Evolutionary conservation across 768 basidiomycete genomes (phyloP).

Genomic region (Rickenella mellea): DNA sequence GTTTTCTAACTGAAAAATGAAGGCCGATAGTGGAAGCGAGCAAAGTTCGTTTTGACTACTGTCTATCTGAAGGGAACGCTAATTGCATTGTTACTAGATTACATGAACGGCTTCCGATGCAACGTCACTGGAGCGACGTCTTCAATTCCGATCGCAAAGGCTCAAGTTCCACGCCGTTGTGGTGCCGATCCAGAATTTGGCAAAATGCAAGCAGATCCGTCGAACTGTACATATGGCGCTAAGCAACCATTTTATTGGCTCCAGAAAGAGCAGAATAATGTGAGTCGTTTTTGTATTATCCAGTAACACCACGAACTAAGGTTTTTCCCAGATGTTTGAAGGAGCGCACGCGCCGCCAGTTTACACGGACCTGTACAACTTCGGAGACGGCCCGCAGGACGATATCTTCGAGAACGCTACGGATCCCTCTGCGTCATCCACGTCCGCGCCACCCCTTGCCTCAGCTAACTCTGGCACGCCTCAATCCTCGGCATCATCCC

Average conservation of each 20-base stretch:
- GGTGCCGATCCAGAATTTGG: constrained; percentile 44
- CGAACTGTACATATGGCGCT: constrained; percentile 66
- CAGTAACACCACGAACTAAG: not conserved
- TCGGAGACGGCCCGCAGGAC: constrained; percentile 58
- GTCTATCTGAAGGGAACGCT: not conserved
- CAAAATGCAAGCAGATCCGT: constrained; percentile 32
- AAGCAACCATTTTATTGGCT: constrained; percentile 66
- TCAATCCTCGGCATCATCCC: no score
- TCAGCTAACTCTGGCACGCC: no score
- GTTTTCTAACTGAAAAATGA: not conserved
- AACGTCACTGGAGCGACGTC: constrained; percentile 46
- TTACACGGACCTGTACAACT: constrained; percentile 66
- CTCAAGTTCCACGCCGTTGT: constrained; percentile 57
- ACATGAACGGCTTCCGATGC: constrained; percentile 72
- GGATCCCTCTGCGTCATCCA: no score
- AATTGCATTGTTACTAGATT: constrained; percentile 27
- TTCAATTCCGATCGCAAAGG: constrained; percentile 37
- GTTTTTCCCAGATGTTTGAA: constrained; percentile 47
- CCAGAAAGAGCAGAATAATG: constrained; percentile 53
- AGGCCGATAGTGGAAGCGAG: constrained; percentile 48
- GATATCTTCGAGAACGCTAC: constrained; percentile 52
- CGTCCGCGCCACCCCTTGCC: no score
- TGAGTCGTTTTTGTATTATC: constrained; percentile 18
- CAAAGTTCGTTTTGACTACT: constrained; percentile 35
- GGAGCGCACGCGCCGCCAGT: constrained; percentile 49